Base-by-base conservation (phyloP, 176 grass and related monocot species). In the Hsuehochloa calcarea region DNA sequence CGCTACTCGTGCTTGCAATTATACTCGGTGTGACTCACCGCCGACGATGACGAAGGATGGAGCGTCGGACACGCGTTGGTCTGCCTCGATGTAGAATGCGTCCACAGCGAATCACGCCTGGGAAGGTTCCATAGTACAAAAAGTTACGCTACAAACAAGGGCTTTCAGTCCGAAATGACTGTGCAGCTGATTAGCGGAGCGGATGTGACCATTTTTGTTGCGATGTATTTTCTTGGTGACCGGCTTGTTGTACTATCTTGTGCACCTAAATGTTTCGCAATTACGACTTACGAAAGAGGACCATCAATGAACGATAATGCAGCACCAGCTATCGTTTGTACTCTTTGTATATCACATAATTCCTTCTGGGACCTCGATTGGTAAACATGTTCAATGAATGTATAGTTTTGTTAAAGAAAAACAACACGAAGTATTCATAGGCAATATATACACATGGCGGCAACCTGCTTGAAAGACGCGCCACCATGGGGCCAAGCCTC, bases 401-500 rank as follows among this genome's bases (percentile, higher is more conserved):
- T 19, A 55, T 8, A 56, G 5, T 8, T 20, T 8, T 22, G 5
- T 22, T 20, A 8, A 8, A 55, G 5, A 22, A 51, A 51, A 16
- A 51, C 15, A 34, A 34, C 31, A 34, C 31, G 31, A 34, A 34
- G 1, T 3, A 34, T 34, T 34, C 31, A 34, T 34, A 55, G 52
- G 20, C 50, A 5, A 13, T 3, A 51, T 55, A 69, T 45, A 64
- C 78, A 87, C 60, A 55, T 75, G 85, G 78, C 78, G 14, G 23
- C 15, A 46, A 0, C 19, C 74, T 51, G 8, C 13, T 19, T 39
- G 14, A 10, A 69, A 17, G 15, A 44, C 2, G 38, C 39, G 0
- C 4, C 52, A 11, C 9, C 15, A 5, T 10, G 34, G 58, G 39
- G 20, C 3, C 62, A 41, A 31, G 16, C 17, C 47, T 29, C 44